Conservation (phyloP, 805 yeast genomes). For the Debaryomyces hansenii region DNA sequence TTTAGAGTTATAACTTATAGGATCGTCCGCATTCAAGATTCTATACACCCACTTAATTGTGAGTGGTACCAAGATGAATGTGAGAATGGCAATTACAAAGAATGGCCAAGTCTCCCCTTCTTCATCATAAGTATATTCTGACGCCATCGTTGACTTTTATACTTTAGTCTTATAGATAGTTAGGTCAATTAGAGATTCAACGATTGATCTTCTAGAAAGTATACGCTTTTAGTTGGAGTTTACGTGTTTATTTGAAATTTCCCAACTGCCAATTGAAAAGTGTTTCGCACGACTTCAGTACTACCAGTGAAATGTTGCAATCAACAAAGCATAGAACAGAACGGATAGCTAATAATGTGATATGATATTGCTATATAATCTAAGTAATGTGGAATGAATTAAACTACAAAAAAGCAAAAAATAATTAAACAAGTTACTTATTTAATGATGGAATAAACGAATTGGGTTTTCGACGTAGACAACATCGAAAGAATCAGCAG, state of each 20-base stretch:
- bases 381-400: background rate
- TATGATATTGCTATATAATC: background rate
- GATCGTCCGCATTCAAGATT: slow-evolving; percentile 17
- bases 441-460: slow-evolving; percentile 94
- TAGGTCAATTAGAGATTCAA: background rate
- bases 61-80: slow-evolving; percentile 67
- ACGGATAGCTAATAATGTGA: too few relatives aligned
- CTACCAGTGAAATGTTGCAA: too few relatives aligned
- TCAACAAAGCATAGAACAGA: too few relatives aligned
- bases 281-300: slow-evolving; percentile 1
- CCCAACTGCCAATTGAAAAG: background rate
- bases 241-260: slow-evolving; percentile 5
- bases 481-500: slow-evolving; percentile 87
- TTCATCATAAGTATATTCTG: slow-evolving; percentile 80
- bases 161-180: background rate
- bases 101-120: slow-evolving; percentile 92
- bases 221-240: background rate
- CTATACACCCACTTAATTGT: slow-evolving; percentile 39
- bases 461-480: slow-evolving; percentile 97
- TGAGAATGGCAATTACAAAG: slow-evolving; percentile 70
- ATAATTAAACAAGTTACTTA: background rate
- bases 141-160: slow-evolving; percentile 26
- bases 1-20: slow-evolving; percentile 17
- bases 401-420: background rate
- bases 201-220: background rate